Evolutionary conservation across 441 rosid genomes (phyloP), one percentile per base, ranked within the genome.

Genomic region (Arabidopsis hybrid): DNA sequence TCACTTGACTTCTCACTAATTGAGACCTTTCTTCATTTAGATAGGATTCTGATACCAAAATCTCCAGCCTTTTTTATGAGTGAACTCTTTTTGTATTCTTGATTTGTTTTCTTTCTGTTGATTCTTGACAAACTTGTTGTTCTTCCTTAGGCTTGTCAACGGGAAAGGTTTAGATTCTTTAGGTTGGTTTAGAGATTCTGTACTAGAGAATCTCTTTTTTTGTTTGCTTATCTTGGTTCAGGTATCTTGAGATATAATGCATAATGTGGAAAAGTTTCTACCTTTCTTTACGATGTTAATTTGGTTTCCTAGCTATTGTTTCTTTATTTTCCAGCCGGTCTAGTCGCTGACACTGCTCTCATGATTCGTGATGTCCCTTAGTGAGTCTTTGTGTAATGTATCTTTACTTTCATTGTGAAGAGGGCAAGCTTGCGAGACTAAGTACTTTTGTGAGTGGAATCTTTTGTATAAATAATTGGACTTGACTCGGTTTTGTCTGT

Each of bases 1-100:
- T 40, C 40, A 43, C 52, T 77, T 66, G 65, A 71, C 39, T 55
- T 64, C 13, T 67, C 45, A 14, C 29, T 50, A 17, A 4, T 18
- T 49, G 47, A 40, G 69, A 67, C 14, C n/a, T 35, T 62, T 69
- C 58, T 63, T 51, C 57, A 42, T 32, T 52, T 47, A 9, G 39
- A 17, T 55, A 43, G 45, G 73, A 58, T 46, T 42, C 38, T 8
- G 21, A 21, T 0, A 16, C 53, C 53, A 2, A 18, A 32, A 1
- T 46, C 13, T 45, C 18, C 34, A 46, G 10, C 18, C 9, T 1
- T 32, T 1, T 32, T 10, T 57, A 32, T 3, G 39, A 47, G 14
- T 31, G 56, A 45, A 34, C 34, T 58, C 26, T 31, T 35, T 3
- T 71, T 12, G 16, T 42, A 1, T 32, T 4, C 14, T 52, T 63